Percentiles rank a stretch among this genome's conserved stretches.
Evolutionary conservation across 2,329 filamentous ascomycete species (phyloP).

Genomic region (Claviceps citrina): DNA sequence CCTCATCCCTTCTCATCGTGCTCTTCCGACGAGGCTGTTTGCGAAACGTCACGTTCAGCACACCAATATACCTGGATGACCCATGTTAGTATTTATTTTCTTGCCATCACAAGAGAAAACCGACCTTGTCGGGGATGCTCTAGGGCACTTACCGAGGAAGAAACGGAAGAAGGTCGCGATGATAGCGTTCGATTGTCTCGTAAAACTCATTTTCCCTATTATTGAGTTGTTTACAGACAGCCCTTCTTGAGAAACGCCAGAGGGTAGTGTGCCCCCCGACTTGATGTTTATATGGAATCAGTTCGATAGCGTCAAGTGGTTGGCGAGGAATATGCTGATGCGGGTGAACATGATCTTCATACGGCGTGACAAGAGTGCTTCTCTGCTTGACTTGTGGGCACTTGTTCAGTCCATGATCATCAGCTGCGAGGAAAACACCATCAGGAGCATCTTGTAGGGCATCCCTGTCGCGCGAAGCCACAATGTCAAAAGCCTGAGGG

Average conservation of each 20-base stretch:
- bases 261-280: conserved; percentile 93
- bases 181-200: conserved; percentile 81
- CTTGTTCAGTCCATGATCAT: conserved; percentile 26
- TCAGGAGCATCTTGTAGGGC: conserved; percentile 21
- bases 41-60: conserved; percentile 88
- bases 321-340: conserved; percentile 35
- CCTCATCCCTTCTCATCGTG: conserved; percentile 34
- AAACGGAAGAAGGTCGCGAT: conserved; percentile 80
- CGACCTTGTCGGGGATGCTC: too few species aligned
- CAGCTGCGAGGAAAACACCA: conserved; percentile 24
- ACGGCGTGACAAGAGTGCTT: conserved; percentile 24
- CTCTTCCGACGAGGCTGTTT: conserved; percentile 59
- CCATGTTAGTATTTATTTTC: conserved; percentile 5
- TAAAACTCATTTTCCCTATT: conserved; percentile 98
- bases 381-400: conserved; percentile 15
- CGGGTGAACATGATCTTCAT: conserved; percentile 35
- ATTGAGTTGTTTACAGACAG: conserved; percentile 95
- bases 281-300: conserved; percentile 94
- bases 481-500: conserved; percentile 16
- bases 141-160: conserved; percentile 70
- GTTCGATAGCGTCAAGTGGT: conserved; percentile 78
- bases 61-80: conserved; percentile 69
- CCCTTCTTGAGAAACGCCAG: conserved; percentile 86
- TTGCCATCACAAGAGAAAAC: neutral
- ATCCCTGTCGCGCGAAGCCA: conserved; percentile 16